A percentile compares a stretch with the other conserved stretches of the same genome.
Evolutionary conservation across 345 rosid species (phyloP).

Genomic region (Hypericum perforatum): DNA sequence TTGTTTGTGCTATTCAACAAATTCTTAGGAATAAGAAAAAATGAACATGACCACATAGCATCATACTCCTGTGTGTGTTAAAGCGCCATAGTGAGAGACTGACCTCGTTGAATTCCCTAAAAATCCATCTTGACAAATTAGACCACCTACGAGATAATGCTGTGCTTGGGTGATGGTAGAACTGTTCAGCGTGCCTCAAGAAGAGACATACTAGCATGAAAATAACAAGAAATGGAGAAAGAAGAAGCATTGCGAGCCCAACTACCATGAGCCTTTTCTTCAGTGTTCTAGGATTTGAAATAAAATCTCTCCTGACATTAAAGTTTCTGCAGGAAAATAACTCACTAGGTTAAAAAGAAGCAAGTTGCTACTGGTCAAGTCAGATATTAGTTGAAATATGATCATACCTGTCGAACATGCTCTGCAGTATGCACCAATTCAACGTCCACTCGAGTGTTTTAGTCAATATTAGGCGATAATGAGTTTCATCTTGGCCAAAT

Average conservation of each 20-base stretch:
- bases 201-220: constrained; percentile 94
- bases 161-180: constrained; percentile 92
- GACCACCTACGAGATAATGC: constrained; percentile 99
- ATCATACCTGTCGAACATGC: constrained; percentile 95
- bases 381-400: constrained; percentile 9
- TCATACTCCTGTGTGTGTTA: not conserved
- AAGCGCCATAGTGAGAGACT: not conserved
- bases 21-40: no score
- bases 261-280: constrained; percentile 80
- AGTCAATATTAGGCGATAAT: constrained; percentile 54
- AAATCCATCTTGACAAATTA: constrained; percentile 90
- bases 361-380: constrained; percentile 9
- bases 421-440: constrained; percentile 97
- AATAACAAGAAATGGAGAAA: constrained; percentile 91
- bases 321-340: constrained; percentile 60
- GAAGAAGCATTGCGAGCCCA: constrained; percentile 80
- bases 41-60: no score
- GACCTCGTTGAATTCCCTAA: constrained; percentile 98
- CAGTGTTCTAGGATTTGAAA: constrained; percentile 66
- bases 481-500: constrained; percentile 38
- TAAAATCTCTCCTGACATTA: constrained; percentile 76
- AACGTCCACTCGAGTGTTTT: constrained; percentile 98
- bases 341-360: constrained; percentile 20
- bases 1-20: not conserved
- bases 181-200: constrained; percentile 94